These are phyloP conservation scores for Pseudocercospora crystallina DNA, from an alignment of 2,329 filamentous ascomycete species.

Conservation along the genomic window DNA sequence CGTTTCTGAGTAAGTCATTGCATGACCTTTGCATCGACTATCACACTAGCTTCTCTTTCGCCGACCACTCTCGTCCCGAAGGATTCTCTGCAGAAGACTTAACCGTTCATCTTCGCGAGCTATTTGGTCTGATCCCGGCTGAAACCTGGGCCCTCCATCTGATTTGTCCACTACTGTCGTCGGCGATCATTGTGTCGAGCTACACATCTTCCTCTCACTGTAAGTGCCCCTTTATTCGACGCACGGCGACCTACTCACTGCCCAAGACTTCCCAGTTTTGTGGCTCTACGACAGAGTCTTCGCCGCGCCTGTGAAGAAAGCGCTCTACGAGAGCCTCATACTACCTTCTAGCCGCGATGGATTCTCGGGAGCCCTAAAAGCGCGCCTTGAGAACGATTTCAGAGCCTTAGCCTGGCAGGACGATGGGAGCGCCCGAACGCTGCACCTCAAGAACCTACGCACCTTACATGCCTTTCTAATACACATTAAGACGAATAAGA, in stretches of 20 bases:
- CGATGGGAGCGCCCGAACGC: too few relatives aligned
- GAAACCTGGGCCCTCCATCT: slow-evolving; percentile 28
- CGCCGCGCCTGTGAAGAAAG: too few relatives aligned
- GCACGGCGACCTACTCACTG: too few relatives aligned
- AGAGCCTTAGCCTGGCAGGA: too few relatives aligned
- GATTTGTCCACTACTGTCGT: slow-evolving; percentile 28
- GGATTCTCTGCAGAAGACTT: too few relatives aligned
- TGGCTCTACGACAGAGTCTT: too few relatives aligned
- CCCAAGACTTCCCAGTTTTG: too few relatives aligned
- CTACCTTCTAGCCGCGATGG: background rate
- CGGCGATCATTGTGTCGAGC: slow-evolving; percentile 26
- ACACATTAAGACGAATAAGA: slow-evolving; percentile 23
- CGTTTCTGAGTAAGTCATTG: background rate
- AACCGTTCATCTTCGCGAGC: too few relatives aligned
- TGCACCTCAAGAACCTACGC: too few relatives aligned
- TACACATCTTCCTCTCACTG: slow-evolving; percentile 28
- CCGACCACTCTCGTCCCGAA: slow-evolving; percentile 18
- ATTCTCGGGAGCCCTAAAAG: background rate
- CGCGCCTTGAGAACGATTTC: background rate
- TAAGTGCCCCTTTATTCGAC: slow-evolving; percentile 20
- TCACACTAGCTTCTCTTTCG: slow-evolving; percentile 3
- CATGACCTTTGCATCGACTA: background rate
- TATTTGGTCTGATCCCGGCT: too few relatives aligned
- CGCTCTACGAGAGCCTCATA: too few relatives aligned
- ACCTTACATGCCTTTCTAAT: slow-evolving; percentile 6